These are phyloP conservation scores for Xerocomus cyaneibrunnescens DNA, from an alignment of 1,284 basidiomycete species.

Conservation along the genomic window DNA sequence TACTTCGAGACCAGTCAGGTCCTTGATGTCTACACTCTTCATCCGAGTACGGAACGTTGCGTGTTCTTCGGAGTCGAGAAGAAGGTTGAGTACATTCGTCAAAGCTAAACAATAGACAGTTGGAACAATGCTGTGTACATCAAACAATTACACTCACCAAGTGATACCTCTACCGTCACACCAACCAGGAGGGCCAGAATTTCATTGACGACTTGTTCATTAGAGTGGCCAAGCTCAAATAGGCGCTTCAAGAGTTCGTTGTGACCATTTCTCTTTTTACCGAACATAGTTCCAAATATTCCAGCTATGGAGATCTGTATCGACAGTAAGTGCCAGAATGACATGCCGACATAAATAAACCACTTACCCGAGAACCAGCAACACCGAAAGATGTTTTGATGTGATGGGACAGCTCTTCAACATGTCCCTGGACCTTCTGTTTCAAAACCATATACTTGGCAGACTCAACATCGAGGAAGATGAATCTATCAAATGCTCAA, in stretches of 20 bases:
- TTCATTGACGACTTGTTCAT: conserved; percentile 63
- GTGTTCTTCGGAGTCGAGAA: conserved; percentile 49
- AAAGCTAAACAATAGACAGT: conserved; percentile 38
- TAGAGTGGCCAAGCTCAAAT: conserved; percentile 50
- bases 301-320: conserved; percentile 50
- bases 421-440: conserved; percentile 48
- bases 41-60: conserved; percentile 42
- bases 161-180: conserved; percentile 64
- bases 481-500: conserved; percentile 45
- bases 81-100: conserved; percentile 56
- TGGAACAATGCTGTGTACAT: background rate
- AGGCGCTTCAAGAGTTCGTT: conserved; percentile 58
- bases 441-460: conserved; percentile 55
- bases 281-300: conserved; percentile 50
- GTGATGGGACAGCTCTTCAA: conserved; percentile 51
- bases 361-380: conserved; percentile 26
- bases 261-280: conserved; percentile 48
- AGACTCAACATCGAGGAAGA: conserved; percentile 71
- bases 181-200: conserved; percentile 71
- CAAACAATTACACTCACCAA: conserved; percentile 45
- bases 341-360: background rate
- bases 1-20: conserved; percentile 43
- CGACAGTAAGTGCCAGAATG: background rate
- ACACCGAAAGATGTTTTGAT: conserved; percentile 50
- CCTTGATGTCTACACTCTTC: conserved; percentile 39